These are phyloP conservation scores for Umbelopsis ramanniana DNA, from an alignment of 192 early-diverging fungal genomes.

Conservation along the genomic window DNA sequence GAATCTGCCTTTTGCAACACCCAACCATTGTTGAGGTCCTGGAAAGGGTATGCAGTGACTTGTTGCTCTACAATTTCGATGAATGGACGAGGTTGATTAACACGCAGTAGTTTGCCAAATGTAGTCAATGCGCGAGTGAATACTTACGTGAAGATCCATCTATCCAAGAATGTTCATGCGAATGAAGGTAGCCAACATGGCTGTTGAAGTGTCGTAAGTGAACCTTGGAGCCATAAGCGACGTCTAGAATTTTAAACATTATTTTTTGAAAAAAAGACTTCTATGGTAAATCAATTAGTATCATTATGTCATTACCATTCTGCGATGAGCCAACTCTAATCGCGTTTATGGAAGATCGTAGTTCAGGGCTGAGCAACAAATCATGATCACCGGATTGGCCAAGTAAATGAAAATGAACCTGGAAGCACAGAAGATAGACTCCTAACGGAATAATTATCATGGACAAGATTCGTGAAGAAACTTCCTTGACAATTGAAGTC, in stretches of 20 bases:
- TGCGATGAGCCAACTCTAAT: slow-evolving; percentile 54
- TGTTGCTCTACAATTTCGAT: slow-evolving; percentile 61
- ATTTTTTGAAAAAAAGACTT: neutral
- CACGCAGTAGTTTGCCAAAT: neutral
- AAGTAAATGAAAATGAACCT: slow-evolving; percentile 85
- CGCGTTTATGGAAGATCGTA: slow-evolving; percentile 85
- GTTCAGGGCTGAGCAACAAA: slow-evolving; percentile 88
- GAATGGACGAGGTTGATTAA: too few relatives aligned
- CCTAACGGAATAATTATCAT: slow-evolving; percentile 80
- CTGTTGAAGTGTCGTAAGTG: slow-evolving; percentile 70
- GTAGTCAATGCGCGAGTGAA: neutral
- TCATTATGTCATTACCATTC: slow-evolving; percentile 41
- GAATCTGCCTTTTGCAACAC: slow-evolving; percentile 38
- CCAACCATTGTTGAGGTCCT: slow-evolving; percentile 93
- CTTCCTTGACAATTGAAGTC: slow-evolving; percentile 57
- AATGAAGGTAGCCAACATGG: slow-evolving; percentile 83
- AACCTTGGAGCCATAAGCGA: slow-evolving; percentile 72
- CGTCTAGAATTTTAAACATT: slow-evolving; percentile 46
- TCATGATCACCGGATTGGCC: slow-evolving; percentile 84
- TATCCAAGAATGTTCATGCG: slow-evolving; percentile 67
- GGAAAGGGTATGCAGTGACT: slow-evolving; percentile 76
- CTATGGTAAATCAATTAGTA: neutral
- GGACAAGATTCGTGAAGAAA: slow-evolving; percentile 78
- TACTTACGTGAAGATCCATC: slow-evolving; percentile 72
- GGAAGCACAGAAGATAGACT: slow-evolving; percentile 85